These are phyloP conservation scores for Malus domestica DNA, from an alignment of 306 rosid genomes.

Conservation along the genomic window DNA sequence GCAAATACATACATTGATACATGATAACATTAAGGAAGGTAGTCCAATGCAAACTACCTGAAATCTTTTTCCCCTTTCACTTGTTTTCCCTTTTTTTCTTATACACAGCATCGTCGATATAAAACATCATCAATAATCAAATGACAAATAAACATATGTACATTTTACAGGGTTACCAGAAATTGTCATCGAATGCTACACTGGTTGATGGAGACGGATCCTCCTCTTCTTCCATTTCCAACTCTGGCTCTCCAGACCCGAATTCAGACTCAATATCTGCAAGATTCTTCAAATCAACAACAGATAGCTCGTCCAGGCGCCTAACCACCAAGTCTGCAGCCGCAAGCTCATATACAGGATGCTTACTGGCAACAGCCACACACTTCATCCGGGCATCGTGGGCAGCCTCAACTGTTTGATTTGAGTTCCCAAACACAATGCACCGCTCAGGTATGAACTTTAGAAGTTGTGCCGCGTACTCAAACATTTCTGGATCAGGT, in stretches of 20 bases:
- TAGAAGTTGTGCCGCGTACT: slow-evolving; percentile 78
- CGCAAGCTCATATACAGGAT: slow-evolving; percentile 84
- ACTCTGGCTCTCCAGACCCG: slow-evolving; percentile 56
- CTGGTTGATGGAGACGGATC: slow-evolving; percentile 36
- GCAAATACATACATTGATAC: slow-evolving; percentile 23
- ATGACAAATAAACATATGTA: slow-evolving; percentile 52
- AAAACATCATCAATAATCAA: slow-evolving; percentile 57
- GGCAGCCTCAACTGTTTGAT: slow-evolving; percentile 93
- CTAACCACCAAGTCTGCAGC: slow-evolving; percentile 93
- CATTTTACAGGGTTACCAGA: slow-evolving; percentile 66
- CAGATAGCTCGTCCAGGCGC: slow-evolving; percentile 70
- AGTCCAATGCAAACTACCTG: slow-evolving; percentile 54
- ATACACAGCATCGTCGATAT: slow-evolving; percentile 61
- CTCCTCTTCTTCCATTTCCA: slow-evolving; percentile 68
- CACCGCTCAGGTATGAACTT: slow-evolving; percentile 86
- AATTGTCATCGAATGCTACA: slow-evolving; percentile 46
- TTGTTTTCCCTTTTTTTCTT: slow-evolving; percentile 21
- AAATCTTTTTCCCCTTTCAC: neutral
- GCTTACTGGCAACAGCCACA: slow-evolving; percentile 96
- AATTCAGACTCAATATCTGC: slow-evolving; percentile 78
- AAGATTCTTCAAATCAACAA: slow-evolving; percentile 87
- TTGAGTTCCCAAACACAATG: slow-evolving; percentile 94
- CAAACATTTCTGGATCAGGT: slow-evolving; percentile 96
- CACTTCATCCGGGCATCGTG: slow-evolving; percentile 95
- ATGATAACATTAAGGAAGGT: slow-evolving; percentile 32